phyloP scores from a whole-genome alignment of 345 rosid genomes.

The Citropsis articulata region DNA sequence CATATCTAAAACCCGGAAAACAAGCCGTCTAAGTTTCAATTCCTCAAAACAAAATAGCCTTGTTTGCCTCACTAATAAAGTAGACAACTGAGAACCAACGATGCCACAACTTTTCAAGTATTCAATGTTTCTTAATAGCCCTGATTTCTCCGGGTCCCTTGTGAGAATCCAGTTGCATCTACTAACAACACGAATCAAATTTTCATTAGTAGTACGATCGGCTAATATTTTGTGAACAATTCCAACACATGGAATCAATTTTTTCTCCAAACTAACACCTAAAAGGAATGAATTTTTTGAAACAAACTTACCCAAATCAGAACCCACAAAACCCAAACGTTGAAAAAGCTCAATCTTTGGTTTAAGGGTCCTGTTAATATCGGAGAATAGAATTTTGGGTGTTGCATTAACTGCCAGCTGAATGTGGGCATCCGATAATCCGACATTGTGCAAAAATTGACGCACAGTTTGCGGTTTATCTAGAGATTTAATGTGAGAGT shows the following conservation, averaged over 20 bases:
- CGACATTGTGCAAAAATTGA: constrained; percentile 7
- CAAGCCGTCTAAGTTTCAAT: constrained; percentile 19
- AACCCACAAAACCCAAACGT: not conserved
- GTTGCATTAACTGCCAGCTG: not conserved
- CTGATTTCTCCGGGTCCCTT: not conserved
- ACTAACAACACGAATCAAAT: constrained; percentile 19
- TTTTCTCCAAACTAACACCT: constrained; percentile 23
- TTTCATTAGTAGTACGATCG: constrained; percentile 13
- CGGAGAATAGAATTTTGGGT: constrained; percentile 30
- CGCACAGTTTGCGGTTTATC: constrained; percentile 22
- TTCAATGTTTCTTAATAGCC: constrained; percentile 25
- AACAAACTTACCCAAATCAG: constrained; percentile 24
- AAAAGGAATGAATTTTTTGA: constrained; percentile 17
- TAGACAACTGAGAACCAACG: constrained; percentile 28
- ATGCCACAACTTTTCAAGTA: constrained; percentile 30
- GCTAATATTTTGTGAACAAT: constrained; percentile 24
- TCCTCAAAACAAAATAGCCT: constrained; percentile 24
- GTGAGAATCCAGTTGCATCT: constrained; percentile 24
- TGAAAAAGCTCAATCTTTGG: constrained; percentile 36
- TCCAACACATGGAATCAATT: constrained; percentile 25
- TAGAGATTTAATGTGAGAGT: constrained; percentile 11
- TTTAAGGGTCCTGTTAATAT: constrained; percentile 18
- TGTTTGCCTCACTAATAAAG: constrained; percentile 29
- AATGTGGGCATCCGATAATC: constrained; percentile 28
- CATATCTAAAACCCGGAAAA: constrained; percentile 13